Conservation (phyloP, 78 protist species). For the Abeoforma whisleri region DNA sequence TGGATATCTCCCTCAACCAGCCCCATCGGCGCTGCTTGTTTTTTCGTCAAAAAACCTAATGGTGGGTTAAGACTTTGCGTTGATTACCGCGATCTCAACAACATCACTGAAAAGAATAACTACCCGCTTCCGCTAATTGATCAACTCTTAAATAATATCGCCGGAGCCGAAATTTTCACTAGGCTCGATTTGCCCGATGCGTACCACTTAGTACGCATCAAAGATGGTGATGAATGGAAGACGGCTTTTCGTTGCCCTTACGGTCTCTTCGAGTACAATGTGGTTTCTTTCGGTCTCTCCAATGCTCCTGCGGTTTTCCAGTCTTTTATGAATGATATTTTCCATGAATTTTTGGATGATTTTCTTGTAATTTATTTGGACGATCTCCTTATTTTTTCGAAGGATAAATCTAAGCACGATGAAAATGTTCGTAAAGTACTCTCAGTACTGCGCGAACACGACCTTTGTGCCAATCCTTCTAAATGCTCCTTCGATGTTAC, state of each 20-base stretch:
- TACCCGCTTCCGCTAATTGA: neutral
- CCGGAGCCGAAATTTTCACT: neutral
- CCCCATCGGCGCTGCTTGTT: neutral
- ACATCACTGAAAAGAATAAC: neutral
- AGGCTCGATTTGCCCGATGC: neutral
- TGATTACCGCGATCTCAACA: neutral
- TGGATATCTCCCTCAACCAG: neutral
- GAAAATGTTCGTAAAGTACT: neutral
- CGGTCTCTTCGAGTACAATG: slow-evolving; percentile 31
- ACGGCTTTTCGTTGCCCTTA: slow-evolving; percentile 21
- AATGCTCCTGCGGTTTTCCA: slow-evolving; percentile 41
- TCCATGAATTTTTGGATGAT: neutral
- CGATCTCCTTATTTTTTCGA: neutral
- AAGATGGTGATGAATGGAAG: neutral
- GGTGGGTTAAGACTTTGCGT: neutral
- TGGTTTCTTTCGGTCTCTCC: slow-evolving; percentile 36
- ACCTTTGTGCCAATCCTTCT: neutral
- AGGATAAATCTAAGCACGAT: neutral
- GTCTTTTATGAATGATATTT: neutral
- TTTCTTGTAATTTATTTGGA: neutral
- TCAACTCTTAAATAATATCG: neutral
- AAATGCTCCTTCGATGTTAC: neutral
- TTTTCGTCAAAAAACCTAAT: neutral
- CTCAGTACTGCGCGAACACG: neutral
- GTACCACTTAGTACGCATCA: neutral